phyloP scores from a whole-genome alignment of 2,329 filamentous ascomycete species.

The Trichoderma polysporum region DNA sequence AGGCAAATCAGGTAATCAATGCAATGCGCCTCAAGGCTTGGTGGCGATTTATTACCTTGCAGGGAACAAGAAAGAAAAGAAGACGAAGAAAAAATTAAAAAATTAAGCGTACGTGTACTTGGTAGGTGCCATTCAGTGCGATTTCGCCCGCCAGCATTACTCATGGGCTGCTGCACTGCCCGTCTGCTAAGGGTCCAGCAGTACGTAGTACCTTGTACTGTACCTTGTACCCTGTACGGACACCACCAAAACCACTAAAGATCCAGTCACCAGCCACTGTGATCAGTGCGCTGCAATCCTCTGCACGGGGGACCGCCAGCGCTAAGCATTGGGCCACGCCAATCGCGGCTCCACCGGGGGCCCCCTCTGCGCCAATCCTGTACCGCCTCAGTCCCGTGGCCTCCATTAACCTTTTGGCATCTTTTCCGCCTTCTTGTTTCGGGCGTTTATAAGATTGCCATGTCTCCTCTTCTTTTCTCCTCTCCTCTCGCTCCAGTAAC shows the following conservation, averaged over 20 bases:
- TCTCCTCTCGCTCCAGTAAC: background rate
- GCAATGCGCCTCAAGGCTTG: background rate
- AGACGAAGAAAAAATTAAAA: no score
- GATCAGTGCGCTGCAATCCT: background rate
- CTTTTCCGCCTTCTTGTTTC: conserved; percentile 14
- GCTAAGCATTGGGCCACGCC: conserved; percentile 16
- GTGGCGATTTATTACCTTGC: background rate
- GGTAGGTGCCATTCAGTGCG: background rate
- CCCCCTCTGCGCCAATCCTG: conserved; percentile 15
- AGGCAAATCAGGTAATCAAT: background rate
- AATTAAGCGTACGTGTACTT: no score
- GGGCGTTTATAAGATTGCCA: conserved; percentile 7
- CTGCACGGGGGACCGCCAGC: conserved; percentile 8
- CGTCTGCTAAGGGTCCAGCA: background rate
- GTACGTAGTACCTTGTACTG: background rate
- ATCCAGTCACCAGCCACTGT: background rate
- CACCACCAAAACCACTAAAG: background rate
- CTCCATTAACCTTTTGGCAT: background rate
- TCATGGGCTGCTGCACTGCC: background rate
- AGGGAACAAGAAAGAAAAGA: background rate
- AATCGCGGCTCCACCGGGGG: conserved; percentile 10
- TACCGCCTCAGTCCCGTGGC: conserved; percentile 9
- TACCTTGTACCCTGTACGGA: background rate
- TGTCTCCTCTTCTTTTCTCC: background rate
- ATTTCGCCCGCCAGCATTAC: background rate